Conservation (phyloP, 176 grass and related monocot species). For the Dendrocalamus sinicus region DNA sequence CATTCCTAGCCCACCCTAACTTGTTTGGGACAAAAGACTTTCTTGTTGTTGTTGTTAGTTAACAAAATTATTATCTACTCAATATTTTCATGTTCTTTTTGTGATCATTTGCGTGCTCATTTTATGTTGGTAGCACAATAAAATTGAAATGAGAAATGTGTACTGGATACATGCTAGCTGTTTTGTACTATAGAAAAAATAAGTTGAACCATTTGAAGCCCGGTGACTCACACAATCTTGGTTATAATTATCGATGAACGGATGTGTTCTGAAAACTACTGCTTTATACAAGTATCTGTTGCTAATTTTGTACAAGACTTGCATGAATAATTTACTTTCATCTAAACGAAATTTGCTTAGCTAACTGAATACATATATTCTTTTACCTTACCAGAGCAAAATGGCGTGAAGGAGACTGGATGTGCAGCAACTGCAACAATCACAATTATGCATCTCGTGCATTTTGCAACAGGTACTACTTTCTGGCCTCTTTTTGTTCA, state of each 20-base stretch:
- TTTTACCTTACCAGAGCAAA: conserved; percentile 66
- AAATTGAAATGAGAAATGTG: background rate
- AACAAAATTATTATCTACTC: background rate
- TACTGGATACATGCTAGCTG: background rate
- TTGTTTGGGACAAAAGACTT: too few relatives aligned
- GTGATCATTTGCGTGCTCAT: background rate
- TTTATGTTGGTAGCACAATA: conserved; percentile 39
- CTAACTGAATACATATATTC: background rate
- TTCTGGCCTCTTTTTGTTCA: conserved; percentile 16
- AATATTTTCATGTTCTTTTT: background rate
- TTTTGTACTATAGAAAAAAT: background rate
- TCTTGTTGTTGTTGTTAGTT: too few relatives aligned
- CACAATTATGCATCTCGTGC: conserved; percentile 97
- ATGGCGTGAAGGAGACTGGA: conserved; percentile 98
- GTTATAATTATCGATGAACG: background rate
- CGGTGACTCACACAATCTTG: background rate
- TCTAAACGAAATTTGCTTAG: background rate
- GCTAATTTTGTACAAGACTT: background rate
- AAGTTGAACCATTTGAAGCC: conserved; percentile 4
- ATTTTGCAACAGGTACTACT: conserved; percentile 86
- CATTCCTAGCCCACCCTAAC: too few relatives aligned
- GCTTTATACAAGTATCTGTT: conserved; percentile 27
- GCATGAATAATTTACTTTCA: conserved; percentile 7
- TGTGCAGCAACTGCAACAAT: conserved; percentile 94
- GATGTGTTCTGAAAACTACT: background rate